These are phyloP conservation scores for Corchorus olitorius DNA, from an alignment of 345 rosid species.

Conservation along the genomic window DNA sequence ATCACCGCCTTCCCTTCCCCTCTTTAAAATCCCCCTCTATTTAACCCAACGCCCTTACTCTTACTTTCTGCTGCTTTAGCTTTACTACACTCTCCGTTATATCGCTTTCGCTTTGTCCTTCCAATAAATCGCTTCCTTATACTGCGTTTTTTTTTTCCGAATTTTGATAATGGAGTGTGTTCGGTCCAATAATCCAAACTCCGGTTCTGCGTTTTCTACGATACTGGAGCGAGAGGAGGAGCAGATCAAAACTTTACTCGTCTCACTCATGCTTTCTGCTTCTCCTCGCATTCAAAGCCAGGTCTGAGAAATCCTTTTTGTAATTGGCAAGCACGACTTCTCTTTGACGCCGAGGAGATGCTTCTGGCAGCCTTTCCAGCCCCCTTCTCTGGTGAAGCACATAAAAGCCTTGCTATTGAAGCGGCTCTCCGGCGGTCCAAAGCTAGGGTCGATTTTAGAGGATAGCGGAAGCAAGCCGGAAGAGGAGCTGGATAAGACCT, in stretches of 20 bases:
- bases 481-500: constrained; percentile 75
- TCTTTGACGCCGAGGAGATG: constrained; percentile 71
- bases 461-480: constrained; percentile 54
- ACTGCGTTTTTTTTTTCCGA: not conserved
- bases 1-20: not conserved
- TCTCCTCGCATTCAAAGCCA: constrained; percentile 87
- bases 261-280: constrained; percentile 79
- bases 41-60: not conserved
- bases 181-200: constrained; percentile 41
- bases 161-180: constrained; percentile 61
- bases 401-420: constrained; percentile 69
- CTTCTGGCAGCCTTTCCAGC: constrained; percentile 75
- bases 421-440: constrained; percentile 78
- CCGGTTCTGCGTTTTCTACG: constrained; percentile 39
- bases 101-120: not conserved
- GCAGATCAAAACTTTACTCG: constrained; percentile 76
- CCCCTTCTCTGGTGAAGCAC: constrained; percentile 87
- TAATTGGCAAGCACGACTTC: too few relatives aligned
- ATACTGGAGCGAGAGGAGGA: constrained; percentile 70
- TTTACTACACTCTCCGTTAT: not conserved
- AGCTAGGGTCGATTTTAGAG: constrained; percentile 82
- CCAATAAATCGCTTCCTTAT: not conserved
- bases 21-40: not conserved
- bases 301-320: constrained; percentile 82
- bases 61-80: not conserved